These are phyloP conservation scores for Globisporangium spinosum DNA, from an alignment of 352 stramenopile genomes.

Conservation along the genomic window DNA sequence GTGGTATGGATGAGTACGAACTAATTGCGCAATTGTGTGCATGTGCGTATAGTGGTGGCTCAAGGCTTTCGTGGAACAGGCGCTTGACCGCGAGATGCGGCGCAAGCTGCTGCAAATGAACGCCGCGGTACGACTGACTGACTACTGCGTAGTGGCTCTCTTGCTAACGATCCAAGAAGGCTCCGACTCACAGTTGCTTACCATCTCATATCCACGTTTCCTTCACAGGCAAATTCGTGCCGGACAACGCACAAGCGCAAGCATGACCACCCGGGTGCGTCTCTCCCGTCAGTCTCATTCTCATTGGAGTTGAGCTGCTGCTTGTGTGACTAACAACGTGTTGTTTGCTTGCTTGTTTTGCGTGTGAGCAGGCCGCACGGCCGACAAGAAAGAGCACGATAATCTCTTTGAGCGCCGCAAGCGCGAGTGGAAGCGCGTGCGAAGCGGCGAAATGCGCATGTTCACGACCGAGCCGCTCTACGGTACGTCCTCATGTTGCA, in stretches of 20 bases:
- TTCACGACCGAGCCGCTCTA: constrained; percentile 68
- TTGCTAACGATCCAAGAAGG: neutral
- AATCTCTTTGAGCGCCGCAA: constrained; percentile 69
- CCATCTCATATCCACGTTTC: too few species aligned
- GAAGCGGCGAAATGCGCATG: constrained; percentile 63
- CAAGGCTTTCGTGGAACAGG: constrained; percentile 65
- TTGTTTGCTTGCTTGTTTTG: neutral
- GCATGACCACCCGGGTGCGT: constrained; percentile 58
- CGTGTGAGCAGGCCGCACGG: constrained; percentile 39
- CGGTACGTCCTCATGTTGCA: constrained; percentile 23
- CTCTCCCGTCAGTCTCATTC: neutral
- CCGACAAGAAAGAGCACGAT: constrained; percentile 72
- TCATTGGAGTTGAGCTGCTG: too few species aligned
- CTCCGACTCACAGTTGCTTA: too few species aligned
- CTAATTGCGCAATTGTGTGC: neutral
- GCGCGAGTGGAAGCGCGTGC: constrained; percentile 73
- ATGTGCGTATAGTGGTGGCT: constrained; percentile 59
- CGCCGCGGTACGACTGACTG: constrained; percentile 22
- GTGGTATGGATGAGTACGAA: neutral
- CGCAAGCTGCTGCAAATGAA: constrained; percentile 45
- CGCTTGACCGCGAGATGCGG: constrained; percentile 54
- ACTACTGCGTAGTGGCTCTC: neutral
- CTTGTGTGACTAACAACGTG: neutral
- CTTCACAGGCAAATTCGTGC: constrained; percentile 34
- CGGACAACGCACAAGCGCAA: constrained; percentile 69